Evolutionary conservation across 371 early-diverging fungal species (phyloP).

Genomic region (Mucor irregularis): DNA sequence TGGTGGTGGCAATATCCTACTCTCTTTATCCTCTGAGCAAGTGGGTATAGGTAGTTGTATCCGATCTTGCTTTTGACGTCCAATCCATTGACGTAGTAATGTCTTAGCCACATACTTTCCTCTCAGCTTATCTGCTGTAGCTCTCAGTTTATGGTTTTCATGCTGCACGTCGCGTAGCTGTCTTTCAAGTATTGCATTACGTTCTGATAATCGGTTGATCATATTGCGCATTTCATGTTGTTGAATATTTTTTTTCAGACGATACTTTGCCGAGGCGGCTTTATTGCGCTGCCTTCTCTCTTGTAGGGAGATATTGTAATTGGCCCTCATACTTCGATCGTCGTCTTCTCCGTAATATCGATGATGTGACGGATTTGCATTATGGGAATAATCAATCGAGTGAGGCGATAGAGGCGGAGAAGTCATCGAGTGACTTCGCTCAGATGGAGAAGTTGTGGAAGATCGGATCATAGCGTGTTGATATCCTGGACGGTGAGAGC

Average conservation of each 20-base stretch:
- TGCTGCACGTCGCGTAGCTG: slow-evolving; percentile 48
- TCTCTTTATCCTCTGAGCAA: too few relatives aligned
- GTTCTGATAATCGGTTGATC: slow-evolving; percentile 47
- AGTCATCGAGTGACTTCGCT: not conserved
- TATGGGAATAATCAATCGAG: not conserved
- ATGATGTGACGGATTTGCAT: not conserved
- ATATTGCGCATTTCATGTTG: slow-evolving; percentile 56
- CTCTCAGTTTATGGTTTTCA: slow-evolving; percentile 52
- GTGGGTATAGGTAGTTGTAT: too few relatives aligned
- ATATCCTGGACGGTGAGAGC: not conserved
- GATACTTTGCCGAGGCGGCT: slow-evolving; percentile 63
- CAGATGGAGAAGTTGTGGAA: slow-evolving; percentile 3
- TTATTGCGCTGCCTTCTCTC: slow-evolving; percentile 64
- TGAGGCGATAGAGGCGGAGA: not conserved
- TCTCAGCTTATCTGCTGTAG: slow-evolving; percentile 49
- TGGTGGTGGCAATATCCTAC: too few relatives aligned
- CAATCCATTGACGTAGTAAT: slow-evolving; percentile 51
- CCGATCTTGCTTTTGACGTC: slow-evolving; percentile 13
- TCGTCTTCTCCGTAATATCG: not conserved
- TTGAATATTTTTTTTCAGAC: slow-evolving; percentile 62
- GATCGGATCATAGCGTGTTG: not conserved
- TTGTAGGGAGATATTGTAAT: slow-evolving; percentile 27
- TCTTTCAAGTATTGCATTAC: slow-evolving; percentile 47
- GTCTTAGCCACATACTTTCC: slow-evolving; percentile 56
- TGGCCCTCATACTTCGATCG: slow-evolving; percentile 1